Evolutionary conservation across 2,329 filamentous ascomycete species (phyloP).

Genomic region (Didymella keratinophila): DNA sequence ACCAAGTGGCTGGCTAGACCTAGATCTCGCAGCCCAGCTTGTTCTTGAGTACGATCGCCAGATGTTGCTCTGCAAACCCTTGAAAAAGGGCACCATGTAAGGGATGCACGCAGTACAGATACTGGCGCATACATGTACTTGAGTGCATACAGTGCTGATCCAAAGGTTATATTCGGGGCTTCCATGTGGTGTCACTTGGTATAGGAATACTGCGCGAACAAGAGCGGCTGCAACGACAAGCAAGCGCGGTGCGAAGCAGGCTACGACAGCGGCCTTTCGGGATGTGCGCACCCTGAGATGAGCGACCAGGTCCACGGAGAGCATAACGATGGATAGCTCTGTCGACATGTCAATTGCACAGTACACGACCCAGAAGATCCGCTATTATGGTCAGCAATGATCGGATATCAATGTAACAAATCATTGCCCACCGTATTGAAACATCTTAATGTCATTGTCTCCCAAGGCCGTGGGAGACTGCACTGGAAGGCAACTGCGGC

Average conservation of each 20-base stretch:
- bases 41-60: slow-evolving; percentile 26
- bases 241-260: slow-evolving; percentile 45
- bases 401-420: fast-evolving
- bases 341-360: slow-evolving; percentile 45
- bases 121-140: slow-evolving; percentile 40
- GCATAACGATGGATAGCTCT: slow-evolving; percentile 42
- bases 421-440: slow-evolving; percentile 38
- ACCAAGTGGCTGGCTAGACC: neutral
- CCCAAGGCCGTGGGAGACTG: slow-evolving; percentile 43
- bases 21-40: slow-evolving; percentile 21
- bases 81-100: slow-evolving; percentile 44
- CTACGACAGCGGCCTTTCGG: slow-evolving; percentile 38
- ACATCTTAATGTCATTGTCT: slow-evolving; percentile 36
- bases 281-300: slow-evolving; percentile 36
- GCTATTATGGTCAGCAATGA: slow-evolving; percentile 31
- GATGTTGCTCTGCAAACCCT: slow-evolving; percentile 27
- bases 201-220: slow-evolving; percentile 42
- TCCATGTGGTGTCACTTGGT: slow-evolving; percentile 39
- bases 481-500: slow-evolving; percentile 42
- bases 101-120: slow-evolving; percentile 47
- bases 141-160: slow-evolving; percentile 39
- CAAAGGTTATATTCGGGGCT: slow-evolving; percentile 39
- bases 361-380: slow-evolving; percentile 46
- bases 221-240: slow-evolving; percentile 39
- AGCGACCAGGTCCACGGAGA: slow-evolving; percentile 43